Evolutionary conservation across 2,329 filamentous ascomycete genomes (phyloP).

Genomic region (Rachicladosporium sp.): DNA sequence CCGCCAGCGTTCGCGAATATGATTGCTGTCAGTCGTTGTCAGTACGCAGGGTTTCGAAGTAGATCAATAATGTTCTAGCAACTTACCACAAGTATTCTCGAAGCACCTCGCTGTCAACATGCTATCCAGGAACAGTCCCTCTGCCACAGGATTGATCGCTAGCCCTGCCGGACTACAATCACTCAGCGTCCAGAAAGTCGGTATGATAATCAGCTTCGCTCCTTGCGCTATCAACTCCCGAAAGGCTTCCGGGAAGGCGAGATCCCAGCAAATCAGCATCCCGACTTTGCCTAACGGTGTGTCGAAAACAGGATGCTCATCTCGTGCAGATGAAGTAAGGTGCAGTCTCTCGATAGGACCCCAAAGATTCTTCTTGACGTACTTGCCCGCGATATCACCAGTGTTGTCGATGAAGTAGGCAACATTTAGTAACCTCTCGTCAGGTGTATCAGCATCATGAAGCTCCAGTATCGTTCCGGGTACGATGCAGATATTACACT

Average conservation of each 20-base stretch:
- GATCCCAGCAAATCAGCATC: slow-evolving; percentile 64
- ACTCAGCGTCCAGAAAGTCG: slow-evolving; percentile 51
- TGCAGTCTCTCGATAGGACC: slow-evolving; percentile 33
- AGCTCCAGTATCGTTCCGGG: slow-evolving; percentile 68
- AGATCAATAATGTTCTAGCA: no score
- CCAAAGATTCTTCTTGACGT: slow-evolving; percentile 55
- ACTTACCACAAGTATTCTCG: slow-evolving; percentile 51
- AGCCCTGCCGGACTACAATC: slow-evolving; percentile 44
- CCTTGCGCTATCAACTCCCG: slow-evolving; percentile 56
- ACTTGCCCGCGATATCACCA: slow-evolving; percentile 49
- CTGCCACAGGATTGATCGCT: slow-evolving; percentile 46
- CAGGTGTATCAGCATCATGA: slow-evolving; percentile 19
- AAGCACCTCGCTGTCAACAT: slow-evolving; percentile 53
- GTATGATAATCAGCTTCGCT: slow-evolving; percentile 58
- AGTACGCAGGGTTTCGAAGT: no score
- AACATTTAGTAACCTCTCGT: slow-evolving; percentile 46
- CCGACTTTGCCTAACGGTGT: slow-evolving; percentile 58
- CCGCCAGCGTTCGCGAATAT: slow-evolving; percentile 62
- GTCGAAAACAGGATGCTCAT: slow-evolving; percentile 37
- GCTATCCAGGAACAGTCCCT: slow-evolving; percentile 54
- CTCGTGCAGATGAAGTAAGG: slow-evolving; percentile 31
- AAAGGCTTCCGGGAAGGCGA: slow-evolving; percentile 70
- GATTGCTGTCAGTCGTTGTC: slow-evolving; percentile 33
- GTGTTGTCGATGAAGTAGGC: slow-evolving; percentile 58
- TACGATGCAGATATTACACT: slow-evolving; percentile 46